Evolutionary conservation across 768 basidiomycete genomes (phyloP), one percentile per base, ranked within the genome.

Genomic region (Gloeostereum incarnatum): DNA sequence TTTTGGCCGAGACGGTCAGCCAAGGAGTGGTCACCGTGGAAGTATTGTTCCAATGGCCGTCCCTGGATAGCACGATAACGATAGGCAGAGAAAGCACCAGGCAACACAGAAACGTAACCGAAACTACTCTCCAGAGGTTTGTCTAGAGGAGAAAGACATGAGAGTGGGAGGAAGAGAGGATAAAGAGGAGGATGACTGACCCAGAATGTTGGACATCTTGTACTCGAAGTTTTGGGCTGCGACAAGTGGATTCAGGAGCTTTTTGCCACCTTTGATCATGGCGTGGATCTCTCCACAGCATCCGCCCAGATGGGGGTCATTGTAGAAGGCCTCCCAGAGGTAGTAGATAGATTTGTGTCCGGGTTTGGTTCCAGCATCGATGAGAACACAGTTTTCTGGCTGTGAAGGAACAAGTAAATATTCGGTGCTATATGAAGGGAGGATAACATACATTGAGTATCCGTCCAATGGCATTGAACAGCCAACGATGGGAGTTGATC

Each of bases 141-240:
- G 57, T 93, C 90, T 82, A 43, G n/a, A 30, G 10, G 37, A 13
- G 37, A 11, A 17, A 17, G 16, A 10, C 3, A 47, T 56, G 27
- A 50, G n/a, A n/a, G 44, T 22, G 34, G 17, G 11, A n/a, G 27
- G 8, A 34, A 21, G 16, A 2, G 34, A 24, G 25, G 8, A 31
- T 41, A 1, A 43, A 31, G 16, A 6, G 7, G 33, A 16, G 36
- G 9, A 8, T 20, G 22, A 40, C 66, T 38, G 48, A 78, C 81
- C 85, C 20, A 97, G 68, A 53, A 98, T 96, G 60, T 97, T 96
- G 31, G 89, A 92, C 88, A 97, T 94, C 64, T 91, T 96, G 65
- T 96, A 96, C 62, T 93, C 91, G 50, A 93, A 93, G 61, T 97
- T 96, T 58, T 97, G 93, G 11, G 93, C 91, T 6, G 93, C 93